A percentile compares a stretch with the other conserved stretches of the same genome.
phyloP scores from a whole-genome alignment of 2,329 filamentous ascomycete genomes.

The Aspergillus phoenicis region DNA sequence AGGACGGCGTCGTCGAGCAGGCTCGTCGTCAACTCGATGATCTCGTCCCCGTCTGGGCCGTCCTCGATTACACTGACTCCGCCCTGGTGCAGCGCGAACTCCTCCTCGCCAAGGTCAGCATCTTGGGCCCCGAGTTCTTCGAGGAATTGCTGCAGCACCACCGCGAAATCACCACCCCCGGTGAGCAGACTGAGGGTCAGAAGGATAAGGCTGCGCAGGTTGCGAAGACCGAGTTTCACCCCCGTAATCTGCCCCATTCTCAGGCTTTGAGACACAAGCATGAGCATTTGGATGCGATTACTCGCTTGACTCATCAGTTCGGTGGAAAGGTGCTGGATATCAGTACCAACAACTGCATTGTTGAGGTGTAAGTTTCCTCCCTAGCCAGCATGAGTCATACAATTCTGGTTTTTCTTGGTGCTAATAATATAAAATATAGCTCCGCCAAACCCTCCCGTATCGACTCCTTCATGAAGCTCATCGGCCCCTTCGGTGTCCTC shows the following conservation, averaged over 20 bases:
- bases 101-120: conserved; percentile 93
- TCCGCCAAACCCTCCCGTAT: conserved; percentile 93
- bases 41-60: conserved; percentile 95
- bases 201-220: conserved; percentile 22
- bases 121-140: conserved; percentile 95
- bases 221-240: conserved; percentile 73
- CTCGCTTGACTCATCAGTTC: conserved; percentile 95
- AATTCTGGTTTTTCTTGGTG: neutral
- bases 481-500: conserved; percentile 91
- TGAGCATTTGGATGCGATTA: conserved; percentile 94
- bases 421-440: conserved; percentile 44
- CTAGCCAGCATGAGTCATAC: neutral
- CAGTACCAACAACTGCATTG: conserved; percentile 97
- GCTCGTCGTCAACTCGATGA: conserved; percentile 94
- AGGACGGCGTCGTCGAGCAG: conserved; percentile 97
- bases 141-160: conserved; percentile 96
- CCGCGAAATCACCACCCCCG: conserved; percentile 74
- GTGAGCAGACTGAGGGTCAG: conserved; percentile 40
- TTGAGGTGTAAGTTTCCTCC: conserved; percentile 75
- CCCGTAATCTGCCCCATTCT: conserved; percentile 78
- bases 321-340: conserved; percentile 97
- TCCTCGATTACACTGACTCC: conserved; percentile 90
- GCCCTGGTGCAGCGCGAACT: conserved; percentile 95
- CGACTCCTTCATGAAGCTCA: conserved; percentile 95
- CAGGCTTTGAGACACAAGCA: conserved; percentile 95